Base-by-base conservation (phyloP, 768 basidiomycete species). In the Psilocybe subaeruginosa region DNA sequence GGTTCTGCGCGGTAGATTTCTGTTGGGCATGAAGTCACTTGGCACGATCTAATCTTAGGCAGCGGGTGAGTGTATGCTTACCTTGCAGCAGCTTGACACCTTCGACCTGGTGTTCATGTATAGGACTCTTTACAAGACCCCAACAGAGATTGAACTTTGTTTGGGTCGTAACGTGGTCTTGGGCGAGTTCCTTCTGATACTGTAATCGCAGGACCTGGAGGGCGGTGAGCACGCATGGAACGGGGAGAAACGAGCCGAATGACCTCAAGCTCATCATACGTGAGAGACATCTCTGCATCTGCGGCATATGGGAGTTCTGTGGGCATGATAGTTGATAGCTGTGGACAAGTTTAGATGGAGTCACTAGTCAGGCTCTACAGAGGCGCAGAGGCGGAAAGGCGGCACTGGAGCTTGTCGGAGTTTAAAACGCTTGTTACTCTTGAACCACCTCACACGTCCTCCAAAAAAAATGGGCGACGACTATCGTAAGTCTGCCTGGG, bases 121-220 rank as follows among this genome's bases (percentile, higher is more conserved):
- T 74, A 11, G 91, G 92, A 68, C 92, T 93, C 80, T 99, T 99
- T 55, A 99, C 93, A 33, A 97, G 81, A 2, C 97, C 97, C 97
- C 97, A 97, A 43, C 93, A 87, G 75, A 91, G 96, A 78, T 99
- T 99, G 81, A 99, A 99, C 73, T 94, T 96, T 43, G 95, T 97
- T 77, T 99, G 97, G 6, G 90, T 85, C 8, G 93, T 94, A 60
- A 97, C 84, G 74, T 97, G 95, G 53, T 86, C 83, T 64, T 94
- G 89, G 0, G 84, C 80, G 17, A 87, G 79, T 73, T 99, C 97
- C 74, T 89, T 94, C 81, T 93, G 85, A 76, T 97, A 96, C 71
- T 99, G 96, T 59, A 83, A 69, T 60, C 89, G 80, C 46, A 98
- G 79, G 3, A 98, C 95, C 95, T 97, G 68, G 46, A 57, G 45